These are phyloP conservation scores for Arachnopeziza araneosa DNA, from an alignment of 2,329 filamentous ascomycete genomes.

Conservation along the genomic window DNA sequence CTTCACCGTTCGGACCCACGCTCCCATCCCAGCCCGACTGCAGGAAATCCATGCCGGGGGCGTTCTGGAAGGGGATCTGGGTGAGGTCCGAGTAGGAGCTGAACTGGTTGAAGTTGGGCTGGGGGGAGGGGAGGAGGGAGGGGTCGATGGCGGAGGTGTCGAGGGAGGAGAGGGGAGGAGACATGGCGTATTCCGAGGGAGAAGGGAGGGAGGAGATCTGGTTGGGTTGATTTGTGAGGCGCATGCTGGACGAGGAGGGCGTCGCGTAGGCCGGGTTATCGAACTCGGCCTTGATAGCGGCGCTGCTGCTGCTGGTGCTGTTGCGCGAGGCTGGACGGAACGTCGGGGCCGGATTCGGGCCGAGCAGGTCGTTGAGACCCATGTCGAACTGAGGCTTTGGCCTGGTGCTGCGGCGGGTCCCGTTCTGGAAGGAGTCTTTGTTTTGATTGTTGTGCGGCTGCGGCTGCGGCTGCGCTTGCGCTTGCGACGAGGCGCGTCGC, in stretches of 20 bases:
- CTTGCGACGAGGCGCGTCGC: background rate
- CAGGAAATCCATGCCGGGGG: slow-evolving; percentile 26
- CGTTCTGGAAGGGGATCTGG: slow-evolving; percentile 22
- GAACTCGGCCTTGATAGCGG: background rate
- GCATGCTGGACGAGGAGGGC: background rate
- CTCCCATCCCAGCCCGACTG: slow-evolving; percentile 13
- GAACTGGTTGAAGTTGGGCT: slow-evolving; percentile 1
- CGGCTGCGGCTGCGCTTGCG: too few species aligned
- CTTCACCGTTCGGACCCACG: slow-evolving; percentile 2
- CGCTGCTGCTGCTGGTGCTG: background rate
- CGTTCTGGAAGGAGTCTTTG: background rate
- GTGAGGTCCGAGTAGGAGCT: slow-evolving; percentile 1
- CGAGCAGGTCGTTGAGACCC: slow-evolving; percentile 29
- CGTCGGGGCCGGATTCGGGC: slow-evolving; percentile 4
- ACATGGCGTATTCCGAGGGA: slow-evolving; percentile 22
- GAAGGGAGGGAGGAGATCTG: slow-evolving; percentile 7
- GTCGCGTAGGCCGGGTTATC: slow-evolving; percentile 5
- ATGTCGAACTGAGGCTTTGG: slow-evolving; percentile 28
- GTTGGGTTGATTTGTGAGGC: background rate
- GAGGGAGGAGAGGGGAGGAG: slow-evolving; percentile 21
- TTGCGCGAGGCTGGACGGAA: background rate
- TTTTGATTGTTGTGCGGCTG: too few species aligned
- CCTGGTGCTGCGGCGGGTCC: slow-evolving; percentile 4
- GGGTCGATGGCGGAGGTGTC: slow-evolving; percentile 27
- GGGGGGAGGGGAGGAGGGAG: slow-evolving; percentile 22